phyloP scores from a whole-genome alignment of 2,329 filamentous ascomycete species.

The Alternaria burnsii region DNA sequence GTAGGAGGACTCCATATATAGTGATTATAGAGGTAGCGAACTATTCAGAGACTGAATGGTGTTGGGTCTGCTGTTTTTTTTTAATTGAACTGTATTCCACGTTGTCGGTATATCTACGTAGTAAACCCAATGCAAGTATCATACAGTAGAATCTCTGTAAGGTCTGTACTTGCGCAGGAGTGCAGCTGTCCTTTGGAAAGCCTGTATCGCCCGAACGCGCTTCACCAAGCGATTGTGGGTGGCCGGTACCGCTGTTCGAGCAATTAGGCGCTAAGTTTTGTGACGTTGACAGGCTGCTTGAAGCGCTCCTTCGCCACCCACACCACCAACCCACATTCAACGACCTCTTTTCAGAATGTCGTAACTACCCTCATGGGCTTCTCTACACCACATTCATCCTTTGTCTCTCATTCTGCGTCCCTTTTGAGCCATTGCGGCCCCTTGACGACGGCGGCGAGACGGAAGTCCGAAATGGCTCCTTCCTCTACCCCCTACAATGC shows the following conservation, averaged over 20 bases:
- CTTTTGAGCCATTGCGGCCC: neutral
- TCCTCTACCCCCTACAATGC: neutral
- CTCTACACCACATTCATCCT: neutral
- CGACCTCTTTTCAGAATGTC: neutral
- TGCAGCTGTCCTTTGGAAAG: neutral
- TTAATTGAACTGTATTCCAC: neutral
- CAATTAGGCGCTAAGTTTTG: conserved; percentile 1
- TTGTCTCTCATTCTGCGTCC: neutral
- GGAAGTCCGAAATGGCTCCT: neutral
- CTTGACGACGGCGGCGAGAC: neutral
- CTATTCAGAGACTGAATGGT: neutral
- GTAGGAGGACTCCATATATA: neutral
- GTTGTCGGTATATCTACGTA: neutral
- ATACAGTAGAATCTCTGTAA: neutral
- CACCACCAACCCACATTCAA: conserved; percentile 9
- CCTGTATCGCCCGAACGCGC: neutral
- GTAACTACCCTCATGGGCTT: neutral
- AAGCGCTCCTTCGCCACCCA: conserved; percentile 1
- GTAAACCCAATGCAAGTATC: neutral
- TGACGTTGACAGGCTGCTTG: conserved; percentile 3
- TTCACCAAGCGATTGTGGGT: neutral
- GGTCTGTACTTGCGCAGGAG: neutral
- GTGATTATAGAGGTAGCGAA: neutral
- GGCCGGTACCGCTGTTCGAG: neutral
- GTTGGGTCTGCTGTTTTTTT: neutral